Conservation (phyloP, 2,329 filamentous ascomycete species). For the Alternaria sp. region DNA sequence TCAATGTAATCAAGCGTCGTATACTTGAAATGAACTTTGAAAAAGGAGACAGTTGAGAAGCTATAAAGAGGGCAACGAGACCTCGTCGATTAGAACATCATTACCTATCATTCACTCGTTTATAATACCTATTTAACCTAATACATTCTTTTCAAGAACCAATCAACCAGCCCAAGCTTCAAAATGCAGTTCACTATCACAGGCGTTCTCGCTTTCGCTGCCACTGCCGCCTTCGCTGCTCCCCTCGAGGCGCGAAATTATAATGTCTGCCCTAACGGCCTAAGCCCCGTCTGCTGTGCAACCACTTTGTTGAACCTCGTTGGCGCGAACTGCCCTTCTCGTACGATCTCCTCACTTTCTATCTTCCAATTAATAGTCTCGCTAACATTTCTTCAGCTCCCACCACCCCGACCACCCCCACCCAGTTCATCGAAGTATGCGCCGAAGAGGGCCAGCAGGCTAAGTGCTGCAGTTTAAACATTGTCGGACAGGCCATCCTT, state of each 20-base stretch:
- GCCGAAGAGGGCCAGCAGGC: constrained; percentile 62
- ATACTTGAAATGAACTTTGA: constrained; percentile 19
- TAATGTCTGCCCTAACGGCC: constrained; percentile 47
- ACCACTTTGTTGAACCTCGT: constrained; percentile 68
- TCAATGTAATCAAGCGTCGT: constrained; percentile 12
- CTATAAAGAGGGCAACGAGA: constrained; percentile 44
- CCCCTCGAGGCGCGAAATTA: constrained; percentile 46
- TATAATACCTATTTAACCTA: constrained; percentile 15
- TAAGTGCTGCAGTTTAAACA: constrained; percentile 66
- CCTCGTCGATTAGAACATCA: constrained; percentile 33
- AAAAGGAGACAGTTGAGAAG: constrained; percentile 17
- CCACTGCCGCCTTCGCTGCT: constrained; percentile 42
- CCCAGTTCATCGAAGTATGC: constrained; percentile 59
- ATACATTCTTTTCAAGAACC: constrained; percentile 13
- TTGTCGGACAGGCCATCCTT: constrained; percentile 55
- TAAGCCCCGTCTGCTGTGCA: constrained; percentile 65
- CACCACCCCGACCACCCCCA: constrained; percentile 50
- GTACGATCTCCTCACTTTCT: constrained; percentile 52
- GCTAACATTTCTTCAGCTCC: constrained; percentile 42
- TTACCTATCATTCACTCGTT: constrained; percentile 35
- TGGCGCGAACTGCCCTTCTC: constrained; percentile 64
- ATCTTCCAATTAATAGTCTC: background rate
- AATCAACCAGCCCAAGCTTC: constrained; percentile 21
- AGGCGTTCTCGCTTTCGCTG: constrained; percentile 45
- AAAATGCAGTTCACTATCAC: constrained; percentile 51